These are phyloP conservation scores for Lactarius psammicola DNA, from an alignment of 768 basidiomycete species.

Conservation along the genomic window DNA sequence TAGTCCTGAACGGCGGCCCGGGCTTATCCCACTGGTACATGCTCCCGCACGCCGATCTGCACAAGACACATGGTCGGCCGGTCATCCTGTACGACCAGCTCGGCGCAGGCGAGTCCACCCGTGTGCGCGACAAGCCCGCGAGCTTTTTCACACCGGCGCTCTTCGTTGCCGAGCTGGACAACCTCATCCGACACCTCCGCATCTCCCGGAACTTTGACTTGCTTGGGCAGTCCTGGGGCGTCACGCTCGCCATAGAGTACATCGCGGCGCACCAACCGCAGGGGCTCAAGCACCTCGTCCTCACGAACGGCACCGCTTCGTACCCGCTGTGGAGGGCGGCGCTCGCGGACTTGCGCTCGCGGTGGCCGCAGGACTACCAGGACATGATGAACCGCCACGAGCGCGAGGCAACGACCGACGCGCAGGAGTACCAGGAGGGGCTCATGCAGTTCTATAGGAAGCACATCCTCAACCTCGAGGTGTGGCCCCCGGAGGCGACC, in stretches of 20 bases:
- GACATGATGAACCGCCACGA: too few relatives aligned
- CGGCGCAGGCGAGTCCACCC: conserved; percentile 53
- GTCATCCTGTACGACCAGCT: conserved; percentile 42
- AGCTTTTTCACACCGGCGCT: conserved; percentile 51
- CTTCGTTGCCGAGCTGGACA: conserved; percentile 50
- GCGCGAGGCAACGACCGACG: too few relatives aligned
- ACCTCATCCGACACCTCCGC: conserved; percentile 44
- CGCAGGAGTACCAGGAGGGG: conserved; percentile 34
- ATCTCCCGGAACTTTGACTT: conserved; percentile 45
- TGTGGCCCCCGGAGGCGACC: conserved; percentile 34
- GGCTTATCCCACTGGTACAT: not conserved
- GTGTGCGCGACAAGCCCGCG: conserved; percentile 46
- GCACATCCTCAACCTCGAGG: conserved; percentile 33
- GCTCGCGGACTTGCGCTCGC: not conserved
- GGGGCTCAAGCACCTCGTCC: conserved; percentile 37
- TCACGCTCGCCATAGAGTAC: conserved; percentile 44
- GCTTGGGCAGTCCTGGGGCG: conserved; percentile 45
- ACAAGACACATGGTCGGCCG: not conserved
- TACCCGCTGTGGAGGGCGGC: conserved; percentile 34
- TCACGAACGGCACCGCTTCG: conserved; percentile 34
- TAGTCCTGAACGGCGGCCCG: conserved; percentile 7
- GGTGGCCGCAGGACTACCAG: not conserved
- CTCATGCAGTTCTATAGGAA: conserved; percentile 33
- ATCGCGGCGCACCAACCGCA: conserved; percentile 32
- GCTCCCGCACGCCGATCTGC: conserved; percentile 13